phyloP scores from a whole-genome alignment of 176 grass and related monocot genomes.

The Eragrostis nindensis region DNA sequence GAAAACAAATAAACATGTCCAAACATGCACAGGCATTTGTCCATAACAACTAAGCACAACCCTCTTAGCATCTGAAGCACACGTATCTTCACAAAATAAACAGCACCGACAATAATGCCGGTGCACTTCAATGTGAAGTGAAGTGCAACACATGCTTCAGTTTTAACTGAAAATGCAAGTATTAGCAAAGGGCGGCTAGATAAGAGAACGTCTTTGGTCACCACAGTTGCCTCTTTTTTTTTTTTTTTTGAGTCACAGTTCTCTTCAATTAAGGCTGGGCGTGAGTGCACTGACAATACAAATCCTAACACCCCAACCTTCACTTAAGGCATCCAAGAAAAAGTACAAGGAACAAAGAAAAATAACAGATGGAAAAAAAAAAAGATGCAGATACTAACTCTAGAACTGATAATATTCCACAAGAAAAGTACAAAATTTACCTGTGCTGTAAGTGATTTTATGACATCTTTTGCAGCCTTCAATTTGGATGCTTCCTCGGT shows the following conservation, averaged over 20 bases:
- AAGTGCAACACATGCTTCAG: neutral
- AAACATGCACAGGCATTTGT: neutral
- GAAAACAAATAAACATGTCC: neutral
- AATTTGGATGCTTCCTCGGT: constrained; percentile 82
- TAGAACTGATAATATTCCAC: neutral
- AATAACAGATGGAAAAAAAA: neutral
- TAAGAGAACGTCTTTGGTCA: too few species aligned
- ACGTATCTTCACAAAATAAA: neutral
- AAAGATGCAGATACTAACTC: neutral
- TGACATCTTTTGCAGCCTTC: constrained; percentile 84
- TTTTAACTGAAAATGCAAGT: neutral
- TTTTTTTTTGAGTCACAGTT: too few species aligned
- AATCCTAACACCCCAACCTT: neutral
- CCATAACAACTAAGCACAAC: too few species aligned
- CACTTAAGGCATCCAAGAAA: neutral
- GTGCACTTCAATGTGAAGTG: neutral
- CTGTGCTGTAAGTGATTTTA: constrained; percentile 92
- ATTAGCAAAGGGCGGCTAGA: neutral
- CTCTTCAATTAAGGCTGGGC: neutral
- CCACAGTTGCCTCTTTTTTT: too few species aligned
- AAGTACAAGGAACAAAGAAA: neutral
- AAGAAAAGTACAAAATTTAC: constrained; percentile 37
- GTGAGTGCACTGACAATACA: neutral
- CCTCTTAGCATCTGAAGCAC: too few species aligned
- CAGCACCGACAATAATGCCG: neutral